These are phyloP conservation scores for Aphanomyces stellatus DNA, from an alignment of 352 stramenopile genomes.

Conservation along the genomic window DNA sequence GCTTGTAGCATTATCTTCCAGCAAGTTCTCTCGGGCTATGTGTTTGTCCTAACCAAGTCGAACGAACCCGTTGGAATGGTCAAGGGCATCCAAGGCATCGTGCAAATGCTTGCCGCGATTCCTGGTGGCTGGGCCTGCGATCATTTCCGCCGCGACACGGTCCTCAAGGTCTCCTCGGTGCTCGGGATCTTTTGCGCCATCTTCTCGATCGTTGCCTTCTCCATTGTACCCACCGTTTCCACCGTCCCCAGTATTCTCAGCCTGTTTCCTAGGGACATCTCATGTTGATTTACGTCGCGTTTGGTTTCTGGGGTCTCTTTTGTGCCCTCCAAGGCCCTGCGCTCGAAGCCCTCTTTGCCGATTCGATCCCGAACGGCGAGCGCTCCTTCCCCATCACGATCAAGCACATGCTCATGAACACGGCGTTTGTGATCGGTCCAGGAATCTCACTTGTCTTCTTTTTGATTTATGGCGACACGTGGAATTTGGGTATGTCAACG, in stretches of 20 bases:
- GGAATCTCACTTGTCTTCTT: constrained; percentile 62
- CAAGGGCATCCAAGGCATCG: constrained; percentile 75
- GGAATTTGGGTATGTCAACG: constrained; percentile 37
- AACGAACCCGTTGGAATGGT: constrained; percentile 74
- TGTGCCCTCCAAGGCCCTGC: constrained; percentile 61
- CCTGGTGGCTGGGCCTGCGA: constrained; percentile 62
- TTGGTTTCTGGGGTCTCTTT: constrained; percentile 76
- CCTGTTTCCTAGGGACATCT: constrained; percentile 23
- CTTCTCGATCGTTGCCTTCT: constrained; percentile 51
- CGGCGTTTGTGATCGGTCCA: constrained; percentile 41
- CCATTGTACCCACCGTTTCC: not conserved
- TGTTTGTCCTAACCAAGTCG: constrained; percentile 62
- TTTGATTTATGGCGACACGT: constrained; percentile 56
- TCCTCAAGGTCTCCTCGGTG: constrained; percentile 49
- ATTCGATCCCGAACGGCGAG: constrained; percentile 61
- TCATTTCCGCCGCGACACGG: constrained; percentile 50
- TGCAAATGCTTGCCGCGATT: constrained; percentile 62
- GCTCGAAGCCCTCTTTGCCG: constrained; percentile 74
- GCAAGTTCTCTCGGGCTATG: constrained; percentile 63
- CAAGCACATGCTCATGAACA: constrained; percentile 54
- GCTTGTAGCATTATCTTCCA: constrained; percentile 59
- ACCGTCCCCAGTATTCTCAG: not conserved
- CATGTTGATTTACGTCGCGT: constrained; percentile 45
- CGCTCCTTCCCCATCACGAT: constrained; percentile 70
- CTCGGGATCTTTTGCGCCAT: constrained; percentile 37